phyloP scores from a whole-genome alignment of 345 rosid species.

The Carallia brachiata region DNA sequence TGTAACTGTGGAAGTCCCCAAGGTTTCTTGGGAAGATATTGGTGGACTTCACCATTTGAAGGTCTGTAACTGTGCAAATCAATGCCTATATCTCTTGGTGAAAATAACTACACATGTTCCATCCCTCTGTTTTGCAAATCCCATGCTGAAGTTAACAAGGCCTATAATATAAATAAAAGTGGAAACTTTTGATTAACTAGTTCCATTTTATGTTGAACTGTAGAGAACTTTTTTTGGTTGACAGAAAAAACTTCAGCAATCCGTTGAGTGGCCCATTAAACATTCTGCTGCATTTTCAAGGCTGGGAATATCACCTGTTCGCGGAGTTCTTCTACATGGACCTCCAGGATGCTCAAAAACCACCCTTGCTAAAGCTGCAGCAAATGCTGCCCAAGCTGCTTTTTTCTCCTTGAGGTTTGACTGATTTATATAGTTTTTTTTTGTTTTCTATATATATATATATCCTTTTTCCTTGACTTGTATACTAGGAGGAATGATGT shows the following conservation, averaged over 20 bases:
- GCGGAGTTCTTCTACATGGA: constrained; percentile 89
- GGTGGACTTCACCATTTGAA: constrained; percentile 76
- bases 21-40: constrained; percentile 87
- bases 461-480: background rate
- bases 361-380: constrained; percentile 96
- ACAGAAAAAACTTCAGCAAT: constrained; percentile 87
- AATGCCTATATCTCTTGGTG: background rate
- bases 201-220: constrained; percentile 2
- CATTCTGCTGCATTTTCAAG: constrained; percentile 66
- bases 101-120: background rate
- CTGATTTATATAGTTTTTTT: background rate
- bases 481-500: background rate
- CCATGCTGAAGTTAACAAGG: too few relatives aligned
- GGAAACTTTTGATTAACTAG: background rate
- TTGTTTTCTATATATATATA: background rate
- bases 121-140: background rate
- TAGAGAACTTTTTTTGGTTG: background rate
- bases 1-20: constrained; percentile 82
- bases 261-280: constrained; percentile 96
- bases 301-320: constrained; percentile 77
- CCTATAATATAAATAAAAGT: too few relatives aligned
- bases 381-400: constrained; percentile 88
- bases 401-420: constrained; percentile 80
- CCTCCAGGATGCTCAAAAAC: constrained; percentile 99
- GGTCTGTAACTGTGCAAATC: constrained; percentile 30